These are phyloP conservation scores for Aspergillus floridensis DNA, from an alignment of 2,329 filamentous ascomycete genomes.

Conservation along the genomic window DNA sequence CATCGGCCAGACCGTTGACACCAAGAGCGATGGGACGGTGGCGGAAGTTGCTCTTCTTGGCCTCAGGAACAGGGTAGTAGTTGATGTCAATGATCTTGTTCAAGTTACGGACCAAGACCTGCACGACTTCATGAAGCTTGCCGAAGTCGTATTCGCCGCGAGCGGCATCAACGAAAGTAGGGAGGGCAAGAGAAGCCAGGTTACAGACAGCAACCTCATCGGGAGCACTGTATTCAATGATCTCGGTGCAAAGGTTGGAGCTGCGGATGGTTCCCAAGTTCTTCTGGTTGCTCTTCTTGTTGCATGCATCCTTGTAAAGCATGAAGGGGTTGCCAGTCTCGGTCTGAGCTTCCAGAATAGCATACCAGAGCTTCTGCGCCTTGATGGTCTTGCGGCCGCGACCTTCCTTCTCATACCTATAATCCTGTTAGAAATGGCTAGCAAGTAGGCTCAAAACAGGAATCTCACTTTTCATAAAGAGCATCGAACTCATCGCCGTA, in stretches of 20 bases:
- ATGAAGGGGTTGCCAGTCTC: conserved; percentile 99
- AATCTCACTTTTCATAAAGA: conserved; percentile 67
- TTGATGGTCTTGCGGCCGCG: conserved; percentile 88
- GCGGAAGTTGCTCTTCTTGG: conserved; percentile 92
- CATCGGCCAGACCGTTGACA: conserved; percentile 96
- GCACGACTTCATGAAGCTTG: conserved; percentile 91
- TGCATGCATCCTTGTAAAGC: conserved; percentile 98
- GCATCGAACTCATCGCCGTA: conserved; percentile 97
- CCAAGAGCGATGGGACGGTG: conserved; percentile 94
- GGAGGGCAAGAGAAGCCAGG: conserved; percentile 87
- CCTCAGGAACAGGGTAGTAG: conserved; percentile 95
- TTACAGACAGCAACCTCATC: conserved; percentile 99
- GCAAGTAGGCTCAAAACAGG: background rate
- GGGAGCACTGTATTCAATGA: conserved; percentile 93
- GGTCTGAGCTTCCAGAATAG: conserved; percentile 95
- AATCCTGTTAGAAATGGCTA: conserved; percentile 8
- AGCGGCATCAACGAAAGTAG: conserved; percentile 83
- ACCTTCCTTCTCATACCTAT: conserved; percentile 79
- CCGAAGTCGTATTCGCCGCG: conserved; percentile 88
- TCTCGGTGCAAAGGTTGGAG: conserved; percentile 98
- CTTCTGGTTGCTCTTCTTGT: conserved; percentile 99
- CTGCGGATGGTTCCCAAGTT: conserved; percentile 97
- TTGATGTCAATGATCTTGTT: conserved; percentile 99
- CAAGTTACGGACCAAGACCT: conserved; percentile 89
- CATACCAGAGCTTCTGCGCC: conserved; percentile 99